Percentiles rank a stretch among this genome's conserved stretches.
phyloP scores from a whole-genome alignment of 352 stramenopile genomes.

The Globisporangium polare region DNA sequence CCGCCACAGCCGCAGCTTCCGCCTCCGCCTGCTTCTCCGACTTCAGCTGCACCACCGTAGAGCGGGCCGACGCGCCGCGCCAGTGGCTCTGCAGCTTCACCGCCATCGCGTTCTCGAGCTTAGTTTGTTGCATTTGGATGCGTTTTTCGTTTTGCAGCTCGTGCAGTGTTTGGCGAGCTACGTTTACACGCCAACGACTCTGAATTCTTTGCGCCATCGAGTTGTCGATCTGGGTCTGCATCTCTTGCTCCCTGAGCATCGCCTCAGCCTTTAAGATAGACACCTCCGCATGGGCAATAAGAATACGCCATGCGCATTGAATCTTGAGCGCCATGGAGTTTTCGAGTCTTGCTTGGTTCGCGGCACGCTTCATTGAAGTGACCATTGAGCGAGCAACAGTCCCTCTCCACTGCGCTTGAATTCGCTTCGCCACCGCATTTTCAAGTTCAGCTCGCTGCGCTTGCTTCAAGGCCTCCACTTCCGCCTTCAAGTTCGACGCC shows the following conservation, averaged over 20 bases:
- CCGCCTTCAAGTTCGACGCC: conserved; percentile 9
- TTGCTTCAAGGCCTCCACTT: conserved; percentile 6
- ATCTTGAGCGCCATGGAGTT: conserved; percentile 4
- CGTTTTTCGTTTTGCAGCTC: neutral
- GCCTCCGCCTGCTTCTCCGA: neutral
- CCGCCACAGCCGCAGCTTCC: neutral
- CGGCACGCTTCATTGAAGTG: conserved; percentile 1
- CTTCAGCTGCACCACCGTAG: conserved; percentile 9
- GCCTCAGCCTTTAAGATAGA: conserved; percentile 10
- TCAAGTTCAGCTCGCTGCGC: neutral
- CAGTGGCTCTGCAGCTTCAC: conserved; percentile 23
- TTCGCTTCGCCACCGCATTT: conserved; percentile 18
- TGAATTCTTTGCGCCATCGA: conserved; percentile 30
- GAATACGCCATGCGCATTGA: conserved; percentile 17
- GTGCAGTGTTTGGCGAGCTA: neutral
- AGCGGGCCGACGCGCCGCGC: conserved; percentile 15
- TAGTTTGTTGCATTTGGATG: neutral
- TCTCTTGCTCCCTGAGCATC: conserved; percentile 18
- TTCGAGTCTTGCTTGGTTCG: neutral
- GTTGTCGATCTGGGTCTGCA: conserved; percentile 5
- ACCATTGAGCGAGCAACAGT: conserved; percentile 11
- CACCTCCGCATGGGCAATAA: conserved; percentile 4
- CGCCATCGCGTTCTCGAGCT: conserved; percentile 15
- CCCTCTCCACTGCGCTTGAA: conserved; percentile 29
- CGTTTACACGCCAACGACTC: conserved; percentile 23